A percentile compares a stretch with the other conserved stretches of the same genome.
Conservation (phyloP, 225 moss, liverwort and hornwort species). For the Neckera pumila region DNA sequence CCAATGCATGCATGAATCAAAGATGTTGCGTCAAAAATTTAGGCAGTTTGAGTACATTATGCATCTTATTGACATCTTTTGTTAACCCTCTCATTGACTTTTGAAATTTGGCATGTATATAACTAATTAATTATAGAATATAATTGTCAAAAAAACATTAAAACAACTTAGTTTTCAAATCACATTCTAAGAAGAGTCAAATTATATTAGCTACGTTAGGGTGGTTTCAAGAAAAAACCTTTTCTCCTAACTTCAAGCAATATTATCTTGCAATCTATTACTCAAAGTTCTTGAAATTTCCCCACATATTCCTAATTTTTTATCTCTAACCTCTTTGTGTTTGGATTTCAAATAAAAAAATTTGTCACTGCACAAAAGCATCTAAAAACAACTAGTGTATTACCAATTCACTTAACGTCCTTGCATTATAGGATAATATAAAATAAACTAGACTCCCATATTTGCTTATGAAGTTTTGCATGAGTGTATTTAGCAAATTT, state of each 20-base stretch:
- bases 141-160: neutral
- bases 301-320: too few relatives aligned
- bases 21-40: neutral
- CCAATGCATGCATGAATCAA: too few relatives aligned
- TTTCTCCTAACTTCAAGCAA: neutral
- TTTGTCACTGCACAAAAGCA: neutral
- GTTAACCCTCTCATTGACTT: neutral
- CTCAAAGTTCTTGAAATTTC: neutral
- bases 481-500: neutral
- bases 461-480: neutral
- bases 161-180: neutral
- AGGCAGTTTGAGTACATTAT: neutral
- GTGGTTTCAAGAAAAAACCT: neutral
- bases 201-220: neutral
- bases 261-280: neutral
- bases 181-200: neutral
- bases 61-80: neutral
- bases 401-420: too few relatives aligned
- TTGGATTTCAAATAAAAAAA: neutral
- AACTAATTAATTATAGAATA: neutral
- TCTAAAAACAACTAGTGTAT: neutral
- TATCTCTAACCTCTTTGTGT: accelerated
- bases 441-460: neutral
- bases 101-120: neutral
- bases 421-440: neutral